Conservation (phyloP, 176 grass and related monocot genomes). For the Aegilops tauschii region DNA sequence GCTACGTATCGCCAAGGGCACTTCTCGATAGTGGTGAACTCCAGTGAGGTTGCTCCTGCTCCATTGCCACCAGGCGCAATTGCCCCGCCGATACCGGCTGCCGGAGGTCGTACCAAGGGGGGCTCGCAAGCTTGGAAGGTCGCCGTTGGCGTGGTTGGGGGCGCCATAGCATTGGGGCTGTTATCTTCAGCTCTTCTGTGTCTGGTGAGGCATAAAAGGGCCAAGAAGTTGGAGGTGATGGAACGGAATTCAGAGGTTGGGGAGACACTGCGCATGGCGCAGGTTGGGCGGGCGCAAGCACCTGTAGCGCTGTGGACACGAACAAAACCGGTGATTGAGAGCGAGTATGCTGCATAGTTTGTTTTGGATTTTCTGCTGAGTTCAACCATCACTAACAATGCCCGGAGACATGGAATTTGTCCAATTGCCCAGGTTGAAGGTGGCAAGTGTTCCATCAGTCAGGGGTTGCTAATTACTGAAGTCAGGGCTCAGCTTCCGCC, state of each 20-base stretch:
- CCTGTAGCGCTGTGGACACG: conserved; percentile 57
- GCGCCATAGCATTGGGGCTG: conserved; percentile 38
- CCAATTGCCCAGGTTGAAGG: background rate
- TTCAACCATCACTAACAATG: background rate
- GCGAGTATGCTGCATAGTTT: conserved; percentile 53
- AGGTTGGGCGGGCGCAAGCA: conserved; percentile 65
- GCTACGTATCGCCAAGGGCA: conserved; percentile 56
- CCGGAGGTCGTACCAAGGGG: background rate
- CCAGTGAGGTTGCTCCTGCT: conserved; percentile 47
- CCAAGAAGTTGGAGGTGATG: conserved; percentile 60
- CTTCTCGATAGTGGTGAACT: conserved; percentile 76
- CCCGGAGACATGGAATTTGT: conserved; percentile 2
- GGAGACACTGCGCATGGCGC: conserved; percentile 64
- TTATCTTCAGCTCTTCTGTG: conserved; percentile 50
- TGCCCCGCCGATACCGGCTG: conserved; percentile 1
- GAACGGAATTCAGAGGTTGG: conserved; percentile 55
- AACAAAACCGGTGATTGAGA: conserved; percentile 80
- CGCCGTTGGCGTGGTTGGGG: conserved; percentile 40
- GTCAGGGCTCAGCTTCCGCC: background rate
- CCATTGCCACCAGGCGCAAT: conserved; percentile 16
- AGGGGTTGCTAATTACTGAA: background rate
- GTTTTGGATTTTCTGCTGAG: background rate
- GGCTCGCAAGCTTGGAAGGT: conserved; percentile 74
- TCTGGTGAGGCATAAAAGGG: conserved; percentile 33
- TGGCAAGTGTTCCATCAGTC: background rate